Evolutionary conservation across 192 early-diverging fungal species (phyloP), one percentile per base, ranked within the genome.

Genomic region (Thoreauomyces humboldtii): DNA sequence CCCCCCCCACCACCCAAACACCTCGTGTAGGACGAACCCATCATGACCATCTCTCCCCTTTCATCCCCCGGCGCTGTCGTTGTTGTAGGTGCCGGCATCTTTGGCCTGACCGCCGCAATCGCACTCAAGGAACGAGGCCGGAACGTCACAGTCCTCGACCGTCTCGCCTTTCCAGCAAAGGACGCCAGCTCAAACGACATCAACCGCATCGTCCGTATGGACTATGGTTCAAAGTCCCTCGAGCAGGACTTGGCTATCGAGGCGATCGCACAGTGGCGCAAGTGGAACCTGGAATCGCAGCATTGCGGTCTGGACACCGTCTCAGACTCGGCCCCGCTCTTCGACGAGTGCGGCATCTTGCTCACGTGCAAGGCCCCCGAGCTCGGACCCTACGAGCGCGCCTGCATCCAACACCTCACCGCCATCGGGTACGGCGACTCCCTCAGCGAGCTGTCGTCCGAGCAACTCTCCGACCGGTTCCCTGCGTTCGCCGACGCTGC

Each of bases 61-160:
- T n/a, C n/a, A n/a, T n/a, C n/a, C n/a, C n/a, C n/a, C n/a, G n/a
- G n/a, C n/a, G n/a, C n/a, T n/a, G n/a, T n/a, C n/a, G n/a, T n/a
- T n/a, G n/a, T 77, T 35, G 60, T 77, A 14, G 76, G 76, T 24
- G 72, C 60, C n/a, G 76, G 76, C 7, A 37, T 42, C 17, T 77
- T 77, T 65, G 76, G 76, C 17, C 69, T 77, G 29, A 61, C 63
- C 24, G 59, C 76, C 0, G 72, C 70, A 3, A 41, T 73, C 0
- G 31, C 64, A 24, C 65, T 77, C 28, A 22, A n/a, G 15, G 15
- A 46, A 7, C 66, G 65, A 7, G 61, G 46, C 2, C 27, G 65
- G 34, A 7, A 28, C 7, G 62, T 68, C 21, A 75, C 61, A 21
- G 57, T 75, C 5, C 62, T 64, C 31, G 73, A 67, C 45, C 54